These are phyloP conservation scores for Beauveria medogensis DNA, from an alignment of 2,329 filamentous ascomycete genomes.

Conservation along the genomic window DNA sequence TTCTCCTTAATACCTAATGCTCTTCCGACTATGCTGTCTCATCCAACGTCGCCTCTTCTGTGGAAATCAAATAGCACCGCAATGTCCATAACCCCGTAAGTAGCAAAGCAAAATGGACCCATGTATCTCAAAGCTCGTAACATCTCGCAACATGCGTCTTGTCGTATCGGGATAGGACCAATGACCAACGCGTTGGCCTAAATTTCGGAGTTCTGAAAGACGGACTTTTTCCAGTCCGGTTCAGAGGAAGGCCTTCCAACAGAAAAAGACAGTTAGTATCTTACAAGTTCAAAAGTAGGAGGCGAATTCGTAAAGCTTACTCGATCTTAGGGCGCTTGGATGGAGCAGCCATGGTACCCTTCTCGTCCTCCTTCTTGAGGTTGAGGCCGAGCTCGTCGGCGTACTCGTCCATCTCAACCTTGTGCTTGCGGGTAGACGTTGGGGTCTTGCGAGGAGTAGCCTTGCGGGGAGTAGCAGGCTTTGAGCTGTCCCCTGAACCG, in stretches of 20 bases:
- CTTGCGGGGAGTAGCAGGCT: slow-evolving; percentile 19
- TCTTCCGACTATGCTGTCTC: neutral
- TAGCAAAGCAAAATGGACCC: neutral
- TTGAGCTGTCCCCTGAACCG: slow-evolving; percentile 14
- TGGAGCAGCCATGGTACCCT: slow-evolving; percentile 12
- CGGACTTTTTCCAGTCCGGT: neutral
- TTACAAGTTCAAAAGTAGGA: too few relatives aligned
- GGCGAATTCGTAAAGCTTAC: neutral
- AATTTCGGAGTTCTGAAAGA: neutral
- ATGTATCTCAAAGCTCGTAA: neutral
- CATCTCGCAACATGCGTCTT: neutral
- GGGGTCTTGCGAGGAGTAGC: slow-evolving; percentile 23
- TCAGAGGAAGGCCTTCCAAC: neutral
- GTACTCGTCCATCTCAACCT: slow-evolving; percentile 12
- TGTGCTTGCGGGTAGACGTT: slow-evolving; percentile 19
- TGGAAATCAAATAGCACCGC: neutral
- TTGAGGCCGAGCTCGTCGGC: neutral
- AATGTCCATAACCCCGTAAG: neutral
- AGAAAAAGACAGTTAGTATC: neutral
- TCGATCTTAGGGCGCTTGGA: slow-evolving; percentile 19
- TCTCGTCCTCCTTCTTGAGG: slow-evolving; percentile 19
- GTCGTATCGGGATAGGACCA: neutral
- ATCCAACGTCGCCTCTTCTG: neutral
- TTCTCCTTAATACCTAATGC: neutral
- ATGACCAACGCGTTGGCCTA: neutral